Base-by-base conservation (phyloP, 164 flowering plant genomes). In the Tetracentron sinense region DNA sequence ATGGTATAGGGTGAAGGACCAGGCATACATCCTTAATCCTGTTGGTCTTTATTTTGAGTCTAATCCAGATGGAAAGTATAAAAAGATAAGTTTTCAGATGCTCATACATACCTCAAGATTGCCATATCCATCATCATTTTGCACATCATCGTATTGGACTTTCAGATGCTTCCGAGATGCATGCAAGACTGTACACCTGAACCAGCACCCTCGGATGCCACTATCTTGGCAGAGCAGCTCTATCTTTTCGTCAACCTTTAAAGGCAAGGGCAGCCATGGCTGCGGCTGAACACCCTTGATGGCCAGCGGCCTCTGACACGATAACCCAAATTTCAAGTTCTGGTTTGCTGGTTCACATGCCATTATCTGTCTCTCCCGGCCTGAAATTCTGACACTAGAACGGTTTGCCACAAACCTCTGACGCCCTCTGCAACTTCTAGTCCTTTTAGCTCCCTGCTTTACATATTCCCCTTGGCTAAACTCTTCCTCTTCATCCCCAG, bases 191-290 rank as follows among this genome's bases (percentile, higher is more conserved):
- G 81, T 85, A 76, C 97, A 89, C 68, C 89, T 84, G 69, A 86
- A 91, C 97, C 97, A 91, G 76, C 98, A 94, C 38, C 97, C 96
- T 68, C 90, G 74, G 61, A 89, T 82, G 21, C 96, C 97, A 75
- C 95, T 91, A 69, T 94, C 98, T 74, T 87, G 95, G 77, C 85
- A 85, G 22, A 94, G 76, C 53, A 88, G 52, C 76, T 91, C 98
- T 68, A 91, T 74, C 74, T 86, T 84, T 25, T 81, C 91, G 66
- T 78, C 77, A 55, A 79, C 79, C 66, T 74, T 81, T 61, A 81
- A 83, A 29, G 46, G 31, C 44, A 70, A 64, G 28, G 63, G 15
- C 35, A 60, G 60, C 64, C 69, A 56, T 25, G 62, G 59, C 16
- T 65, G 72, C 35, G 22, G 27, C 31, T 71, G 72, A 31, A 65